phyloP scores from a whole-genome alignment of 306 rosid species.

The Lupinus albus region DNA sequence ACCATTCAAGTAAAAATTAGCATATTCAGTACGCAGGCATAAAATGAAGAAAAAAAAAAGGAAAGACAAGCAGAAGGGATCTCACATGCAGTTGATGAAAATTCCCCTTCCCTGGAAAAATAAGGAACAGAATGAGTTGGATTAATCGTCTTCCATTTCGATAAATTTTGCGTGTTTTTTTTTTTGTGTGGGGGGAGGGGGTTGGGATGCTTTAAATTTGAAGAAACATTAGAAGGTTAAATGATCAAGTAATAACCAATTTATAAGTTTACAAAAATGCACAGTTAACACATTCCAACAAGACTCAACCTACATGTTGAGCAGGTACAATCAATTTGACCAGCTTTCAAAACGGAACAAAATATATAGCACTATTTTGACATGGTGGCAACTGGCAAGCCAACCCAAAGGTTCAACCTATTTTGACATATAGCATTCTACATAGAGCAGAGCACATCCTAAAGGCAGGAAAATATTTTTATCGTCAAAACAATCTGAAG shows the following conservation, averaged over 20 bases:
- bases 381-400: too few relatives aligned
- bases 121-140: constrained; percentile 36
- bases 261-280: neutral
- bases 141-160: constrained; percentile 7
- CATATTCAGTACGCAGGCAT: constrained; percentile 37
- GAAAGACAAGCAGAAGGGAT: constrained; percentile 27
- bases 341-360: constrained; percentile 25
- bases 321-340: constrained; percentile 27
- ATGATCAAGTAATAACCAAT: neutral
- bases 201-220: too few relatives aligned
- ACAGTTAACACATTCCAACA: neutral
- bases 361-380: constrained; percentile 37
- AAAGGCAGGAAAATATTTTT: neutral
- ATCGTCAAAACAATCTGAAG: too few relatives aligned
- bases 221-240: constrained; percentile 10
- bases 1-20: constrained; percentile 45
- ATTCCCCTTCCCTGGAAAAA: constrained; percentile 87
- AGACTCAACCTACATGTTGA: constrained; percentile 3
- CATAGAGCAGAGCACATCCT: constrained; percentile 20
- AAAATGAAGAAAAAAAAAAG: constrained; percentile 28
- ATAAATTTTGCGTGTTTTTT: too few relatives aligned
- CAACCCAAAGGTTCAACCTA: too few relatives aligned
- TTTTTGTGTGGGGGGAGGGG: too few relatives aligned
- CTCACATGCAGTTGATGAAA: constrained; percentile 83
- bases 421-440: constrained; percentile 12